These are phyloP conservation scores for Rhodocollybia butyracea DNA, from an alignment of 768 basidiomycete species.

Conservation along the genomic window DNA sequence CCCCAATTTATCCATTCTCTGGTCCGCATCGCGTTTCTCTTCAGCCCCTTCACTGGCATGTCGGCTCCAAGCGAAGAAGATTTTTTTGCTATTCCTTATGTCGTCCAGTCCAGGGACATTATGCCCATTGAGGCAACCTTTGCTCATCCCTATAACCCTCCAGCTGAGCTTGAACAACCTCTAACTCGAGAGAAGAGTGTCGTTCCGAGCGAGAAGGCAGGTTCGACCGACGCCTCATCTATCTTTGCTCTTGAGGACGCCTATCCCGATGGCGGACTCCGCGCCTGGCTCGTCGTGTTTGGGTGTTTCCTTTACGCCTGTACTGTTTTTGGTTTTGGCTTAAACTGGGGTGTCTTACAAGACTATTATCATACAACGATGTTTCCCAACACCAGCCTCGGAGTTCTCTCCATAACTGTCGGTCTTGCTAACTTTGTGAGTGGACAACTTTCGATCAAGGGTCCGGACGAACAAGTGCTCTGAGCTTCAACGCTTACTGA, in stretches of 20 bases:
- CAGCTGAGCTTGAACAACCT: background rate
- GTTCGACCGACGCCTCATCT: background rate
- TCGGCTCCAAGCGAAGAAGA: background rate
- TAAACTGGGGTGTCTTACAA: constrained; percentile 29
- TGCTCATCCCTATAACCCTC: background rate
- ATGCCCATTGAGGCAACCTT: constrained; percentile 5
- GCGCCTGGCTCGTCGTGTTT: constrained; percentile 28
- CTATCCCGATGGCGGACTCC: constrained; percentile 26
- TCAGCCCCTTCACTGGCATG: background rate
- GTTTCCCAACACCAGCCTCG: constrained; percentile 8
- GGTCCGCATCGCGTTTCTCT: background rate
- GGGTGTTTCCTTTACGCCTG: constrained; percentile 26
- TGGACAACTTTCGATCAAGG: too few relatives aligned
- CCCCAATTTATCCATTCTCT: too few relatives aligned
- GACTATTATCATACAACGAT: constrained; percentile 26
- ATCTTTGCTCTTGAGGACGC: constrained; percentile 8
- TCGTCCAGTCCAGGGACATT: constrained; percentile 1
- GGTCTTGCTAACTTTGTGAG: constrained; percentile 8
- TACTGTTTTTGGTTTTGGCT: constrained; percentile 20
- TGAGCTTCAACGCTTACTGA: too few relatives aligned
- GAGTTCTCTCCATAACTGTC: background rate
- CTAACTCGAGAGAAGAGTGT: constrained; percentile 2
- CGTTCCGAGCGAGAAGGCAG: background rate
- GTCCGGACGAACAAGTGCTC: too few relatives aligned
- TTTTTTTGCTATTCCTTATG: background rate